These are phyloP conservation scores for Xylaria sp. DNA, from an alignment of 495 filamentous ascomycete species.

Conservation along the genomic window DNA sequence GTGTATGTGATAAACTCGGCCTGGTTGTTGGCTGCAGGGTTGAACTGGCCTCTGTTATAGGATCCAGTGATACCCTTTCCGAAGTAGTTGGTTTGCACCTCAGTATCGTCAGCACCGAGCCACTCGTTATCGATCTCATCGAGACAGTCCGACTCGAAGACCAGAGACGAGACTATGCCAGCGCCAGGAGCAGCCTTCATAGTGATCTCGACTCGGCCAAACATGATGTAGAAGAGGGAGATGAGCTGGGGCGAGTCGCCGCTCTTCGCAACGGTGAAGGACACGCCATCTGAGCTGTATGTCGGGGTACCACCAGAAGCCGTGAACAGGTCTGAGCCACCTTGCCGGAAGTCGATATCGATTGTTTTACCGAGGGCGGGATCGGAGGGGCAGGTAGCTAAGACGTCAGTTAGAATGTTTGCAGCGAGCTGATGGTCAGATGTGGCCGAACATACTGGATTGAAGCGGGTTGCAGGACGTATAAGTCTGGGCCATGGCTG, in stretches of 20 bases:
- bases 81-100: slow-evolving; percentile 93
- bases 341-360: slow-evolving; percentile 79
- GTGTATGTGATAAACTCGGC: slow-evolving; percentile 82
- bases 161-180: slow-evolving; percentile 83
- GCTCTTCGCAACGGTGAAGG: slow-evolving; percentile 81
- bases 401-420: slow-evolving; percentile 21
- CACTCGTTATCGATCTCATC: slow-evolving; percentile 97
- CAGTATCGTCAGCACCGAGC: slow-evolving; percentile 66
- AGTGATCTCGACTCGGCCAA: slow-evolving; percentile 75
- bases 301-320: slow-evolving; percentile 66
- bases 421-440: slow-evolving; percentile 14
- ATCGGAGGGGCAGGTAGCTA: slow-evolving; percentile 70
- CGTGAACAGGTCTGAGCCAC: slow-evolving; percentile 73
- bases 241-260: slow-evolving; percentile 86
- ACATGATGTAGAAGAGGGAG: slow-evolving; percentile 83
- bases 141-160: slow-evolving; percentile 86
- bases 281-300: slow-evolving; percentile 78
- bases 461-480: slow-evolving; percentile 74
- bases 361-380: slow-evolving; percentile 82
- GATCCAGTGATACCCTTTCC: slow-evolving; percentile 81
- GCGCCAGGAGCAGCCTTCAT: slow-evolving; percentile 73
- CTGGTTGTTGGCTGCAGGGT: slow-evolving; percentile 67
- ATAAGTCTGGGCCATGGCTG: slow-evolving; percentile 70
- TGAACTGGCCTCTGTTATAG: slow-evolving; percentile 78
- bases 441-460: slow-evolving; percentile 56